Conservation (phyloP, 2,329 filamentous ascomycete genomes). For the Xylaria sp. region DNA sequence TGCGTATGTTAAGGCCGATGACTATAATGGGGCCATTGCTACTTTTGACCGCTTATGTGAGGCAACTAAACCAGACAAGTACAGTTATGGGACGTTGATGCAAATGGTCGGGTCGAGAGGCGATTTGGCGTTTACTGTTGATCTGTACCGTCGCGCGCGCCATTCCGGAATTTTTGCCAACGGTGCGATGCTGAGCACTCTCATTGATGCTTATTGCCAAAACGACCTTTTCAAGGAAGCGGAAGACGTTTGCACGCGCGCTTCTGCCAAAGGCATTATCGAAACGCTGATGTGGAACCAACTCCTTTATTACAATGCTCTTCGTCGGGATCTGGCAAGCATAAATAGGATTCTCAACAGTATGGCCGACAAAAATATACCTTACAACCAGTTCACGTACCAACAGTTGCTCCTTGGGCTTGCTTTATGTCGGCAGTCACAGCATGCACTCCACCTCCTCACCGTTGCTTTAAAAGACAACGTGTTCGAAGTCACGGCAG, state of each 20-base stretch:
- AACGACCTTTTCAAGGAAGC: constrained; percentile 66
- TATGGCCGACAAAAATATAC: constrained; percentile 60
- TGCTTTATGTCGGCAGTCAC: constrained; percentile 59
- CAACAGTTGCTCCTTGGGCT: constrained; percentile 61
- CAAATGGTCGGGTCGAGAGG: constrained; percentile 75
- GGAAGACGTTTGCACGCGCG: constrained; percentile 66
- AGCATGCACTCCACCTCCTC: constrained; percentile 61
- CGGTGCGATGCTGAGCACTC: constrained; percentile 67
- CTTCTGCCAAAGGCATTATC: constrained; percentile 61
- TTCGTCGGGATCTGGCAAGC: constrained; percentile 63
- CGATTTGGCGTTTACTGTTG: constrained; percentile 75
- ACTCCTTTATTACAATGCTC: constrained; percentile 75
- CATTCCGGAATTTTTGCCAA: constrained; percentile 61
- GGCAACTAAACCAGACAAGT: constrained; percentile 64
- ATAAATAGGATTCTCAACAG: constrained; percentile 59
- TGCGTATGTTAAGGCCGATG: constrained; percentile 71
- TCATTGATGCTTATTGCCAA: constrained; percentile 75
- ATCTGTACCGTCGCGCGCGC: constrained; percentile 72
- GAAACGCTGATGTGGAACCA: constrained; percentile 80
- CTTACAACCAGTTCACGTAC: constrained; percentile 63
- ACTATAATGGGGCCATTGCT: constrained; percentile 72
- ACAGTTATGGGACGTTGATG: constrained; percentile 80
- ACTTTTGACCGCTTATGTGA: constrained; percentile 70
- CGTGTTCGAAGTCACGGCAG: constrained; percentile 57
- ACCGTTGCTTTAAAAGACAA: constrained; percentile 55